phyloP scores from a whole-genome alignment of 108 stramenopile species.

The Fragilaria crotonensis region DNA sequence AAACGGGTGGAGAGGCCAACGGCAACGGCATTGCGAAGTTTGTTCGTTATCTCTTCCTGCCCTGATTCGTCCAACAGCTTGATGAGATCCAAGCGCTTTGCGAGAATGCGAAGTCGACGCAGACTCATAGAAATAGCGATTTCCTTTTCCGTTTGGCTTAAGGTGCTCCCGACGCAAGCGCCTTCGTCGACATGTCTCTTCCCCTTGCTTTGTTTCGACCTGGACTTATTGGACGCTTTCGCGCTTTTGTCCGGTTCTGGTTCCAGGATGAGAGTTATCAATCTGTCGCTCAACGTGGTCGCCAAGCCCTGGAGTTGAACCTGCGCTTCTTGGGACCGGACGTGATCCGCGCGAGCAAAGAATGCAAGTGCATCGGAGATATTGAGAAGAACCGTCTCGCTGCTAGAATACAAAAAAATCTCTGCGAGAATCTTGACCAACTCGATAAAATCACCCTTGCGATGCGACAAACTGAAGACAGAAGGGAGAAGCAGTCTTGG shows the following conservation, averaged over 20 bases:
- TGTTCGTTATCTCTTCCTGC: constrained; percentile 26
- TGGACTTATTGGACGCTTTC: constrained; percentile 3
- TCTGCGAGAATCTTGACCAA: constrained; percentile 57
- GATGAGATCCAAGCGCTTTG: constrained; percentile 35
- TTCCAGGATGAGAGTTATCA: neutral
- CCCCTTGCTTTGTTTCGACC: constrained; percentile 4
- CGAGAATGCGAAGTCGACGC: constrained; percentile 45
- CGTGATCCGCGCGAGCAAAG: constrained; percentile 58
- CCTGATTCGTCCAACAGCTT: constrained; percentile 12
- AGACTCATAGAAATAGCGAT: constrained; percentile 51
- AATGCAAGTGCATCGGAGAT: constrained; percentile 41
- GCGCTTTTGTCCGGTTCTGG: constrained; percentile 1
- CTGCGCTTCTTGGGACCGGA: constrained; percentile 50
- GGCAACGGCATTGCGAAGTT: constrained; percentile 24
- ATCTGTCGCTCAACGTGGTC: constrained; percentile 41
- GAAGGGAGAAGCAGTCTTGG: constrained; percentile 50
- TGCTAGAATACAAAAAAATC: constrained; percentile 53
- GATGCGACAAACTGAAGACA: constrained; percentile 63
- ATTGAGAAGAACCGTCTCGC: constrained; percentile 51
- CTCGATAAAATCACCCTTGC: constrained; percentile 57
- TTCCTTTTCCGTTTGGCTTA: constrained; percentile 29
- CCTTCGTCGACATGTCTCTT: neutral
- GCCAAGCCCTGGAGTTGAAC: constrained; percentile 46
- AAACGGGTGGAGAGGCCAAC: constrained; percentile 27
- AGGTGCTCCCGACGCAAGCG: constrained; percentile 1